These are phyloP conservation scores for Sclerotinia sclerotiorum DNA, from an alignment of 2,329 filamentous ascomycete genomes.

Conservation along the genomic window DNA sequence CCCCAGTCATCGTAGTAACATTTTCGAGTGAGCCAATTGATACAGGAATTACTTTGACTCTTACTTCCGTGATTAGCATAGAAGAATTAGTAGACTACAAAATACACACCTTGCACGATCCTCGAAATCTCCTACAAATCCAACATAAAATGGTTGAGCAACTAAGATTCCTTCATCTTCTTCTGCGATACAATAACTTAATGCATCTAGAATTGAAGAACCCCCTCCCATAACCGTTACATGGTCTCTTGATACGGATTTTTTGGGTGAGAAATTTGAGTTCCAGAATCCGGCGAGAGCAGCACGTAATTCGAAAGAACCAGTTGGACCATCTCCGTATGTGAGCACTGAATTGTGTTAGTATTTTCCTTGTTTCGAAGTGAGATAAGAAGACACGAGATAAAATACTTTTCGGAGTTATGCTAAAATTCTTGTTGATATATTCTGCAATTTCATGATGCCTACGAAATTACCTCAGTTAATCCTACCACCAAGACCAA, in stretches of 20 bases:
- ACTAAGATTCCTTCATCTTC: slow-evolving; percentile 48
- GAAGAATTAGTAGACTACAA: background rate
- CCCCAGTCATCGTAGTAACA: slow-evolving; percentile 40
- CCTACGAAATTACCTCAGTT: slow-evolving; percentile 12
- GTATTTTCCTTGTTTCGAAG: background rate
- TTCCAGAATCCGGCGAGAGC: slow-evolving; percentile 46
- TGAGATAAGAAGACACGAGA: background rate
- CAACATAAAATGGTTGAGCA: slow-evolving; percentile 48
- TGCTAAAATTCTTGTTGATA: slow-evolving; percentile 20
- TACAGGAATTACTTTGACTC: slow-evolving; percentile 9
- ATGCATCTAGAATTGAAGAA: slow-evolving; percentile 37
- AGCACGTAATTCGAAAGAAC: slow-evolving; percentile 42
- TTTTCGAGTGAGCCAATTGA: slow-evolving; percentile 35
- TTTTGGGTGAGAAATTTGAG: slow-evolving; percentile 42
- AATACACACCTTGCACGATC: slow-evolving; percentile 34
- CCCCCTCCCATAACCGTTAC: slow-evolving; percentile 45
- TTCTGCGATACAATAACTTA: slow-evolving; percentile 47
- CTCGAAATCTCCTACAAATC: slow-evolving; percentile 48
- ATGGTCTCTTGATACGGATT: slow-evolving; percentile 40
- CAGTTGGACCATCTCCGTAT: slow-evolving; percentile 29
- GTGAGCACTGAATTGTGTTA: slow-evolving; percentile 25
- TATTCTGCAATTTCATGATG: slow-evolving; percentile 25
- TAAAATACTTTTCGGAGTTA: slow-evolving; percentile 17
- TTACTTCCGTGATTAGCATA: background rate
- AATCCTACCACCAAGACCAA: background rate